Evolutionary conservation across 805 yeast species (phyloP), one percentile per base, ranked within the genome.

Genomic region (Ogataea siamensis): DNA sequence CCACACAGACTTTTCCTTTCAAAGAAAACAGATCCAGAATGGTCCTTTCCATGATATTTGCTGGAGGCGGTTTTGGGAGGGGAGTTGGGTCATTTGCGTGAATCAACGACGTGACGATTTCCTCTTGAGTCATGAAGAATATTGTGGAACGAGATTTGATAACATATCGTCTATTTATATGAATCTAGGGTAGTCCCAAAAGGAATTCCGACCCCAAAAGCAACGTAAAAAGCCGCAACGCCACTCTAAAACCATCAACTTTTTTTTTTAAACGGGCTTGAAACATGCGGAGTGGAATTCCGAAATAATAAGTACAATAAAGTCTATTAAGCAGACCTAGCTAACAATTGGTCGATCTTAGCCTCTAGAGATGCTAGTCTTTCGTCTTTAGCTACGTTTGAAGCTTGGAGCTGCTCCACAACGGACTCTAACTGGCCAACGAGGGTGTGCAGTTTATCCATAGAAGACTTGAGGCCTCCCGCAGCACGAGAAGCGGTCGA

Each of bases 1-100:
- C 75, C 4, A 85, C 77, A 18, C 94, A 93, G 10, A 80, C 82
- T 62, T 84, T 86, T 18, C 93, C 94, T 63, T 80, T 81, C 43
- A 87, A 71, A 3, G 87, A 80, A 62, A 87, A 85, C 47, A 83
- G 67, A 45, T 83, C 89, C 34, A 50, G 29, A 16, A 55, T 46
- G 6, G 47, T 24, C 26, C 38, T 43, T n/a, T 46, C 44, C 32
- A 47, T 26, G 7, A 55, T 34, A 13, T 46, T 47, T 2, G 42
- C 43, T 32, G 59, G 59, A 13, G 58, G 47, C 26, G 60, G 56
- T 32, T 43, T 54, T 32, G 60, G 60, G 13, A 55, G 46, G 13
- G 56, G 55, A 10, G 57, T 50, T 11, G 49, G 47, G 34, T 54
- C 31, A n/a, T 40, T 31, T 13, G 37, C 47, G 44, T 41, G 52